Conservation (phyloP, 2,329 filamentous ascomycete genomes). For the Scedosporium dehoogii region DNA sequence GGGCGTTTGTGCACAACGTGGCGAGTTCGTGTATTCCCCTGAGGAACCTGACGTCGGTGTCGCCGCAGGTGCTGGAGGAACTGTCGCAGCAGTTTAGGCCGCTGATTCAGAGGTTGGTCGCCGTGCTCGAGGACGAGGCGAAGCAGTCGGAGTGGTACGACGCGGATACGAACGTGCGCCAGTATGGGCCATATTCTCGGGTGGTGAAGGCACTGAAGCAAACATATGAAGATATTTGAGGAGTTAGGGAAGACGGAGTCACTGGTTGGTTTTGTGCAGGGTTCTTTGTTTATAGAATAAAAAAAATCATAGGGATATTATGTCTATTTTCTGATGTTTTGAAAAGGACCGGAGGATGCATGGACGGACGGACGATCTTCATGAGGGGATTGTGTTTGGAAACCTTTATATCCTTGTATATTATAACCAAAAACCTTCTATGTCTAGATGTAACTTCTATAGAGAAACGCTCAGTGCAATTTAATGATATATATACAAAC, state of each 20-base stretch:
- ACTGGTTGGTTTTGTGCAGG: no score
- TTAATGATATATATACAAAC: slow-evolving; percentile 3
- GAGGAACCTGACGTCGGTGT: not conserved
- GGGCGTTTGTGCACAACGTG: slow-evolving; percentile 3
- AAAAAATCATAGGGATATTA: not conserved
- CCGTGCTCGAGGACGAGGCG: not conserved
- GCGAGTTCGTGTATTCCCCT: slow-evolving; percentile 1
- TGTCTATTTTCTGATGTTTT: not conserved
- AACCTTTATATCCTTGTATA: not conserved
- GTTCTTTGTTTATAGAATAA: no score
- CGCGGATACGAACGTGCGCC: slow-evolving; percentile 3
- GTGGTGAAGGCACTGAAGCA: slow-evolving; percentile 3
- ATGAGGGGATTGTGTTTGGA: no score
- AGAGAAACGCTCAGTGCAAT: not conserved
- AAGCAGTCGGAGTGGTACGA: slow-evolving; percentile 6
- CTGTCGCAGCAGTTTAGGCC: not conserved
- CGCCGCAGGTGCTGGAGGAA: not conserved
- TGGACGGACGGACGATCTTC: no score
- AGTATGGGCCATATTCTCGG: slow-evolving; percentile 2
- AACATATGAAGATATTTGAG: not conserved
- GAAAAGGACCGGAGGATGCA: no score
- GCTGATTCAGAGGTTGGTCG: not conserved
- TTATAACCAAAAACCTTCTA: not conserved
- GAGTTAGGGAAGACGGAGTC: not conserved
- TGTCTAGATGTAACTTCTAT: not conserved